These are phyloP conservation scores for Globisporangium nunn DNA, from an alignment of 352 stramenopile genomes.

Conservation along the genomic window DNA sequence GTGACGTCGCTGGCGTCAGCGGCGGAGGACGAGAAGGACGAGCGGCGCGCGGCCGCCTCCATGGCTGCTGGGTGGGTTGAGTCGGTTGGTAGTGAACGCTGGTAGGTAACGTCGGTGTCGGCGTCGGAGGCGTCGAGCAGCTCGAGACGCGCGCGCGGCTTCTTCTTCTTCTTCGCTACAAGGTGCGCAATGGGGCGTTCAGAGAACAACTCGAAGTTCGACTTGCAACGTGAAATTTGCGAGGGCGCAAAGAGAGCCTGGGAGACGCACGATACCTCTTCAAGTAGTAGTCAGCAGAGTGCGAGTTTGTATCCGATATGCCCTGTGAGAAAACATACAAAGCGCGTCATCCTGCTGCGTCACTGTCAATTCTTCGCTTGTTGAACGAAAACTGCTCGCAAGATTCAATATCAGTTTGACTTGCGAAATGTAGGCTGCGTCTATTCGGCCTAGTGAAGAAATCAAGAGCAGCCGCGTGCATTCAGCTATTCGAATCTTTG, in stretches of 20 bases:
- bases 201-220: too few relatives aligned
- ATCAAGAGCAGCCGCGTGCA: not conserved
- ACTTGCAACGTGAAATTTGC: too few relatives aligned
- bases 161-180: too few relatives aligned
- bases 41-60: not conserved
- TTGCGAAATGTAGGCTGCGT: not conserved
- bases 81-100: not conserved
- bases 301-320: not conserved
- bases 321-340: not conserved
- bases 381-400: not conserved
- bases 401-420: not conserved
- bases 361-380: not conserved
- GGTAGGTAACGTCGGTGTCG: not conserved
- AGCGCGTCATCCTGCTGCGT: not conserved
- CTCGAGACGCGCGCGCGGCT: too few relatives aligned
- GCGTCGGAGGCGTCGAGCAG: too few relatives aligned
- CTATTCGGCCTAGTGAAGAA: not conserved
- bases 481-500: not conserved
- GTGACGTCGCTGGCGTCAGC: constrained; percentile 32
- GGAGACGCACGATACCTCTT: not conserved
- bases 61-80: not conserved
- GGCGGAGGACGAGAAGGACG: not conserved
- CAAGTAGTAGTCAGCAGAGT: not conserved
- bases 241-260: too few relatives aligned
- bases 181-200: too few relatives aligned